phyloP scores from a whole-genome alignment of 352 stramenopile species.

The Phytophthora macrochlamydospora region DNA sequence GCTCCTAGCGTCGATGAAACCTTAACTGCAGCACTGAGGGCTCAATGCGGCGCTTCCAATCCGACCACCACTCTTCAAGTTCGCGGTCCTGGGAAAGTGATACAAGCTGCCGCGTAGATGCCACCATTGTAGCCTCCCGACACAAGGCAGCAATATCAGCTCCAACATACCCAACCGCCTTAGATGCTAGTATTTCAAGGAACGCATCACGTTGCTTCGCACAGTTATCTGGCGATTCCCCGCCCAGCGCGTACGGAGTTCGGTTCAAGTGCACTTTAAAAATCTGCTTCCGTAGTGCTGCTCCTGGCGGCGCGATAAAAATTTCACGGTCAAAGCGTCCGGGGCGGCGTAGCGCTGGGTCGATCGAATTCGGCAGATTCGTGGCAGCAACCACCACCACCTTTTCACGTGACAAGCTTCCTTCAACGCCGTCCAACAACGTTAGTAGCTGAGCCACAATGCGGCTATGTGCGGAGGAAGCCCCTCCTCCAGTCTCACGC shows the following conservation, averaged over 20 bases:
- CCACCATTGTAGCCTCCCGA: conserved; percentile 71
- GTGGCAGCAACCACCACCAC: conserved; percentile 95
- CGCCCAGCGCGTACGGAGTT: conserved; percentile 44
- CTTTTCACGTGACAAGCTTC: conserved; percentile 54
- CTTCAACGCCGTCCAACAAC: conserved; percentile 93
- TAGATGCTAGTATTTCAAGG: conserved; percentile 42
- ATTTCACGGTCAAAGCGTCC: conserved; percentile 86
- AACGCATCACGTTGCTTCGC: conserved; percentile 34
- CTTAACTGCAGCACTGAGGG: conserved; percentile 30
- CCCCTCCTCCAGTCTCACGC: conserved; percentile 61
- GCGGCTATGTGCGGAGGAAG: conserved; percentile 54
- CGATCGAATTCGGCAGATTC: conserved; percentile 94
- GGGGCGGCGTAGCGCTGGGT: conserved; percentile 72
- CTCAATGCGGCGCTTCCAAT: conserved; percentile 55
- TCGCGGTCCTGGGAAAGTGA: conserved; percentile 53
- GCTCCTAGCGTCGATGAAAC: conserved; percentile 40
- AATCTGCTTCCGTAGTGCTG: conserved; percentile 54
- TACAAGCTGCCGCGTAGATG: conserved; percentile 69
- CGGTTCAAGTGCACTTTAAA: conserved; percentile 61
- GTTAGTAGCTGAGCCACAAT: conserved; percentile 96
- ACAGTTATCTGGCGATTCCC: conserved; percentile 7
- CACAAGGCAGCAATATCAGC: conserved; percentile 82
- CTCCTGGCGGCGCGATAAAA: conserved; percentile 57
- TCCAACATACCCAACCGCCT: conserved; percentile 78
- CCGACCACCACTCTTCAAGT: conserved; percentile 60